These are phyloP conservation scores for Haberlea rhodopensis DNA, from an alignment of 257 asterid species.

Conservation along the genomic window DNA sequence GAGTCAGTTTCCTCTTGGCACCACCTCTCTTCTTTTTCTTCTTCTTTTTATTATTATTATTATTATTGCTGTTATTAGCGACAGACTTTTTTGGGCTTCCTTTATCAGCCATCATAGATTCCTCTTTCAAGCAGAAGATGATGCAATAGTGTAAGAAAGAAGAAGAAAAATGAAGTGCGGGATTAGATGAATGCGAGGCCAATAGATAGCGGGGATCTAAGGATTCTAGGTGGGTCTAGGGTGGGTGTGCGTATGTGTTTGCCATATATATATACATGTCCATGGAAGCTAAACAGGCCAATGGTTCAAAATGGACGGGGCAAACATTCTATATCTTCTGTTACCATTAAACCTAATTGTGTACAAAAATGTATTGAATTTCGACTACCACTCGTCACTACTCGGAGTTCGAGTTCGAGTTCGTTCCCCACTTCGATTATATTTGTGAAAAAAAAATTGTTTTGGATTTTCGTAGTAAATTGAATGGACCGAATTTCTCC, in stretches of 20 bases:
- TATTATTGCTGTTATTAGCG: conserved; percentile 18
- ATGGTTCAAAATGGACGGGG: too few relatives aligned
- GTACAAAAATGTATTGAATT: too few relatives aligned
- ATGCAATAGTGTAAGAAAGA: too few relatives aligned
- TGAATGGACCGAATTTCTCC: too few relatives aligned
- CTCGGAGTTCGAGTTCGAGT: too few relatives aligned
- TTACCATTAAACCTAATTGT: too few relatives aligned
- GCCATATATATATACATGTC: conserved; percentile 5
- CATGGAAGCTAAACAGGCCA: conserved; percentile 31
- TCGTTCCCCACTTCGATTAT: too few relatives aligned
- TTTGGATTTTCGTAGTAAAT: too few relatives aligned
- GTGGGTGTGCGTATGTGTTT: conserved; percentile 1
- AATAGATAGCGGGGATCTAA: conserved; percentile 14
- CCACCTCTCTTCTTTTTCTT: conserved; percentile 97
- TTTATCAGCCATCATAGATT: conserved; percentile 49
- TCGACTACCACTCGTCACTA: too few relatives aligned
- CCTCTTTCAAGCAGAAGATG: conserved; percentile 8
- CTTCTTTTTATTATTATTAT: conserved; percentile 35
- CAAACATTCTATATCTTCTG: too few relatives aligned
- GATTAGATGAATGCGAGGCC: conserved; percentile 16
- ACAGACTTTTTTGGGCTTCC: conserved; percentile 47
- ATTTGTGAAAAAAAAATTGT: too few relatives aligned
- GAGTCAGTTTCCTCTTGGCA: conserved; percentile 75
- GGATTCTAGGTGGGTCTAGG: conserved; percentile 17
- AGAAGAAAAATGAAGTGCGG: conserved; percentile 1